Percentiles rank a stretch among this genome's conserved stretches.
phyloP scores from a whole-genome alignment of 1,139 yeast species.

The Torulaspora globosa region DNA sequence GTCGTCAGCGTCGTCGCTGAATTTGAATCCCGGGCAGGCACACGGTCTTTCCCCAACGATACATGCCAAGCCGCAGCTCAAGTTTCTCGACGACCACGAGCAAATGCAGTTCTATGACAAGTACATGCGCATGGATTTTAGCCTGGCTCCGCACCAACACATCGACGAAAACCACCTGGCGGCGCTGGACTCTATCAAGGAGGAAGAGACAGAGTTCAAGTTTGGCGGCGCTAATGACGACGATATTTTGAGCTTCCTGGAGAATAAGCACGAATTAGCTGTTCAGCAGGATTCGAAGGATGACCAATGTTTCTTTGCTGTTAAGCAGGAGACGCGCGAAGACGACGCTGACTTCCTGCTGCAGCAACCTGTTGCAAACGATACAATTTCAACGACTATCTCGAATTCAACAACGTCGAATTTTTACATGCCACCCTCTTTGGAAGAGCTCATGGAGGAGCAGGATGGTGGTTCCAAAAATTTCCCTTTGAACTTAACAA shows the following conservation, averaged over 20 bases:
- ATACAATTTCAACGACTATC: conserved; percentile 7
- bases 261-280: background rate
- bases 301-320: conserved; percentile 5
- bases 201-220: conserved; percentile 18
- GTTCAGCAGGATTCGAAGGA: conserved; percentile 6
- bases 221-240: conserved; percentile 3
- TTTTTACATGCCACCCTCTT: conserved; percentile 32
- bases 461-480: conserved; percentile 23
- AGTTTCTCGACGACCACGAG: conserved; percentile 25
- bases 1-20: conserved; percentile 12
- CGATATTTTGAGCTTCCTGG: conserved; percentile 7
- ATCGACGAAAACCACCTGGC: conserved; percentile 3
- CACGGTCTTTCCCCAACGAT: background rate
- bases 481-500: conserved; percentile 10
- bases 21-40: conserved; percentile 3
- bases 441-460: conserved; percentile 36
- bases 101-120: conserved; percentile 24
- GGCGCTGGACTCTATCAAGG: conserved; percentile 17
- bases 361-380: background rate
- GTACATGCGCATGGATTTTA: conserved; percentile 10
- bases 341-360: conserved; percentile 8
- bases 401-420: conserved; percentile 12
- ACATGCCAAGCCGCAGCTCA: conserved; percentile 8
- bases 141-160: conserved; percentile 2
- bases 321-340: conserved; percentile 5